Evolutionary conservation across 1,284 basidiomycete species (phyloP), one percentile per base, ranked within the genome.

Genomic region (Inonotus obliquus): DNA sequence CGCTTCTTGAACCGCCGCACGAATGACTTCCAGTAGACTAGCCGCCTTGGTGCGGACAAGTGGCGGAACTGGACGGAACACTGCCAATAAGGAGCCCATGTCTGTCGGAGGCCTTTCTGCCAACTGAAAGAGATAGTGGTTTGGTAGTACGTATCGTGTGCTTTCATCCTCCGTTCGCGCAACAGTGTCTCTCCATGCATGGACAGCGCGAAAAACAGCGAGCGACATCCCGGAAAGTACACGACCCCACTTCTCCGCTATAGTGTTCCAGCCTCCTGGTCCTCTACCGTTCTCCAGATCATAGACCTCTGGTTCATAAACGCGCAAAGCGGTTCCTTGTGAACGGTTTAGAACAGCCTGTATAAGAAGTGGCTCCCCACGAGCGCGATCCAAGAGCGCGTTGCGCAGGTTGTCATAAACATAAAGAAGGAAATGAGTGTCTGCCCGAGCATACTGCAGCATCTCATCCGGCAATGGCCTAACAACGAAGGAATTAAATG

Each of bases 331-430:
- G 0, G 92, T 94, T 65, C 87, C 82, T 19, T 81, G 82, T 0
- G 92, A 95, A 19, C 86, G 82, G 2, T 76, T 65, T 13, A 94
- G 78, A 0, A 89, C 89, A 54, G 84, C 77, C 13, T 76, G 75
- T 10, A 89, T 71, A 14, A 83, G 71, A 2, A 68, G 64, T 51
- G 76, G 71, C 59, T 63, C 61, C 66, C 73, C 66, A 65, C 70
- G 35, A 0, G 80, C 79, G 19, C 84, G 84, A 69, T 86, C 86
- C 25, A 94, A 77, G 2, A 98, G 86, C 1, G 91, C 91, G 70
- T 92, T 89, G 5, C 94, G 89, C n/a, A 98, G 82, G 66, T 87
- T 85, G 75, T 98, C 95, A 74, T 96, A 98, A 68, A 98, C 87
- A 75, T 86, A 94, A 21, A 98, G 79, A 1, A 99, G 81, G 75